Evolutionary conservation across 1,284 basidiomycete genomes (phyloP).

Genomic region (Baeospora myosura): DNA sequence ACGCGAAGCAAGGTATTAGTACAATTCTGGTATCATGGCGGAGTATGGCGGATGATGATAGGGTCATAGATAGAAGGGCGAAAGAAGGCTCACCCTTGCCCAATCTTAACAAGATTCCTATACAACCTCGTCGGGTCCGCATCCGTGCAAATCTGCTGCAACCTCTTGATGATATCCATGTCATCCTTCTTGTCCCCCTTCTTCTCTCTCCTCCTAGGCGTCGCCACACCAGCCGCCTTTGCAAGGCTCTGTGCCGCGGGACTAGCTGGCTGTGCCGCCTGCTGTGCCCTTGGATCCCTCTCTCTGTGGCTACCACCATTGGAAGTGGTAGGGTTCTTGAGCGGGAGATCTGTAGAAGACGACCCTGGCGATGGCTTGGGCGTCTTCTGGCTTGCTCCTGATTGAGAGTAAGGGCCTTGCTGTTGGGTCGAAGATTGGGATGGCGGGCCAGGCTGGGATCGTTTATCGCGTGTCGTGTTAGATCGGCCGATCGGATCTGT

Average conservation of each 20-base stretch:
- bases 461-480: constrained; percentile 57
- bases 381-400: constrained; percentile 27
- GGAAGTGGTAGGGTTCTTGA: constrained; percentile 29
- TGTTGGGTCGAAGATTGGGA: constrained; percentile 12
- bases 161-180: constrained; percentile 83
- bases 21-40: constrained; percentile 2
- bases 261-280: constrained; percentile 38
- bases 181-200: constrained; percentile 78
- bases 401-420: constrained; percentile 22
- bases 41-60: constrained; percentile 12
- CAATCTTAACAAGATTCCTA: constrained; percentile 91
- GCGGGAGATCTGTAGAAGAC: constrained; percentile 46
- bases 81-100: constrained; percentile 73
- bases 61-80: constrained; percentile 8
- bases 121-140: constrained; percentile 95
- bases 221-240: constrained; percentile 58
- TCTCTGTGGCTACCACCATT: constrained; percentile 18
- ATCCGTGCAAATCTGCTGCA: constrained; percentile 94
- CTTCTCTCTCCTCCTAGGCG: constrained; percentile 81
- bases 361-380: constrained; percentile 45
- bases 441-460: constrained; percentile 18
- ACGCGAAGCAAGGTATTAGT: too few relatives aligned
- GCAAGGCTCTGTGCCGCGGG: constrained; percentile 52
- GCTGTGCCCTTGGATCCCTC: constrained; percentile 29
- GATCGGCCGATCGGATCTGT: constrained; percentile 51